phyloP scores from a whole-genome alignment of 116 monocot species.

The Cymodocea nodosa region DNA sequence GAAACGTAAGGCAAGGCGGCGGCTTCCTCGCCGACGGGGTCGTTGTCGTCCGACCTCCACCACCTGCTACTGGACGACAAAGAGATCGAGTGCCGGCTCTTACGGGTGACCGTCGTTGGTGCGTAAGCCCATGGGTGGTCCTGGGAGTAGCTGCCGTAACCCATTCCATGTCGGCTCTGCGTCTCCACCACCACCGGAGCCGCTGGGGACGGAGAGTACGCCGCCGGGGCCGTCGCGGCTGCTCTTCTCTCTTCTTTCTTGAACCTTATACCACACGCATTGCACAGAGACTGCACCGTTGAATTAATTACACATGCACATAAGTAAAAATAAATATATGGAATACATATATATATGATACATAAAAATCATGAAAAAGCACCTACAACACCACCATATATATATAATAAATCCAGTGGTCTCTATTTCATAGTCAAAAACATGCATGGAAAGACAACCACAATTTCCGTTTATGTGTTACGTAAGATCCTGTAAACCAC shows the following conservation, averaged over 20 bases:
- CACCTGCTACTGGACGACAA: slow-evolving; percentile 2
- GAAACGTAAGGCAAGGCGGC: slow-evolving; percentile 2
- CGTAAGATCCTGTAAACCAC: too few relatives aligned
- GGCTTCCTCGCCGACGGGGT: not conserved
- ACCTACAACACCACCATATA: too few relatives aligned
- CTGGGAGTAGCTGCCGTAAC: slow-evolving; percentile 4
- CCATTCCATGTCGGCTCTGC: slow-evolving; percentile 3
- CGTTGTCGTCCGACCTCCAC: not conserved
- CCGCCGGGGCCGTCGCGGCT: slow-evolving; percentile 24
- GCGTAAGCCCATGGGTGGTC: slow-evolving; percentile 12
- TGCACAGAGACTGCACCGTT: slow-evolving; percentile 65
- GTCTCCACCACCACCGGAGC: slow-evolving; percentile 2
- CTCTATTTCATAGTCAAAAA: too few relatives aligned
- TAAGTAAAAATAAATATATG: too few relatives aligned
- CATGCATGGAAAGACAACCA: too few relatives aligned
- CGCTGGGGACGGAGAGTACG: not conserved
- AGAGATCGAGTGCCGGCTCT: not conserved
- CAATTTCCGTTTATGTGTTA: too few relatives aligned
- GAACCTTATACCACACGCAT: slow-evolving; percentile 92
- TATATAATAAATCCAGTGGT: too few relatives aligned
- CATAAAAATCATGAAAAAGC: too few relatives aligned
- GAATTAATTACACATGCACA: too few relatives aligned
- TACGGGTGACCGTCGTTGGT: not conserved
- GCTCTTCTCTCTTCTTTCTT: slow-evolving; percentile 92
- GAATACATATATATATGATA: too few relatives aligned